Evolutionary conservation across 1,139 yeast genomes (phyloP), one percentile per base, ranked within the genome.

Genomic region (Diutina sp.): DNA sequence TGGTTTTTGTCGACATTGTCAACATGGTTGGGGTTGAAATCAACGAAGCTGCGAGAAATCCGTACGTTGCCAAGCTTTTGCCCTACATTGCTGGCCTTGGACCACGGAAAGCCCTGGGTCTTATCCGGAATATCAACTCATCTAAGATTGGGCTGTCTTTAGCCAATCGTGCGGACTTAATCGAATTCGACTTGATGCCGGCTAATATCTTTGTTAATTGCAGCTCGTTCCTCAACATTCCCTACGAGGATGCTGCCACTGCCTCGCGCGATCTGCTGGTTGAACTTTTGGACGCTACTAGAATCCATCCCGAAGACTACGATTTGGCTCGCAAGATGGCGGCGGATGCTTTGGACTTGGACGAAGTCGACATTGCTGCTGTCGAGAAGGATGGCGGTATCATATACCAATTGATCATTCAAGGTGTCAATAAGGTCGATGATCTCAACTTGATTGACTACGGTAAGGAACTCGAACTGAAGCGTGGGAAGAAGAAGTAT

Each of bases 291-390:
- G 99, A 93, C 70, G 91, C 95, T 46, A 93, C 99, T 0, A 82
- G 99, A 72, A 90, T 95, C 54, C 99, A 93, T 65, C 99, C 99
- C 4, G 98, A 95, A 70, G 99, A 93, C 70, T 93, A 93, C 67
- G 96, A 89, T 60, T 78, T 93, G 63, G 98, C 98, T 1, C 83
- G 95, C 58, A 93, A 93, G 67, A 91, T 93, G 90, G 98, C 98
- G 9, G 95, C 97, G 2, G 99, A 93, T 74, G 98, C 99, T 1
- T 77, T 93, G 61, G 99, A 95, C 65, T 79, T 90, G 62, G 97
- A 91, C 65, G 99, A 95, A 65, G 98, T 91, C 70, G 97, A 91
- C 64, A 79, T 89, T 66, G 89, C 85, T 3, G 95, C 86, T 58
- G 76, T 86, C 60, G 95, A 88, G 63, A 78, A 74, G 60, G 80